Evolutionary conservation across 495 filamentous ascomycete genomes (phyloP), one percentile per base, ranked within the genome.

Genomic region (Mycothermus thermophilus): DNA sequence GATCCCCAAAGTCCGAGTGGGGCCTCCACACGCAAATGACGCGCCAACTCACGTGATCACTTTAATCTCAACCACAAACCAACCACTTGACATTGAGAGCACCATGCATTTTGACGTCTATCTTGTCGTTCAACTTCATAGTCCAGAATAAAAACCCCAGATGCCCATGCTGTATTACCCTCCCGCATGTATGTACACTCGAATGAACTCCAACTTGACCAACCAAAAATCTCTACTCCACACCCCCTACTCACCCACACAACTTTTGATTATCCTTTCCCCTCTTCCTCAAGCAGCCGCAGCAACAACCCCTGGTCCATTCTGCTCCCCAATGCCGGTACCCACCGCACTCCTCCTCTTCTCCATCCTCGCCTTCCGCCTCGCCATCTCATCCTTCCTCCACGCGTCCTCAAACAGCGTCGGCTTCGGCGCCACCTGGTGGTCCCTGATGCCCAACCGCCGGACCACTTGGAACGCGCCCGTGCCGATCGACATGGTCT

Each of bases 401-500:
- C 79, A 87, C 3, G 60, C 61, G 41, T 84, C 77, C 55, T 94
- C 87, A 55, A 95, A 94, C 27, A 75, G 50, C 1, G 79, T 77
- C 44, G 70, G 69, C 51, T 75, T 75, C 19, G 60, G 58, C 22
- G 57, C 63, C n/a, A 83, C 62, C 47, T 80, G 70, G 16, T 71
- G 66, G 30, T 74, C 66, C 35, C 63, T 63, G 35, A 93, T 64
- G 43, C 75, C 76, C 46, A 97, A 54, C 41, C 71, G 64, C 37
- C 85, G 67, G 14, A 93, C 77, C 11, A 95, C 78, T 53, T 88
- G 75, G 69, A 94, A 84, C 6, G 85, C 81, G 2, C 90, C 90
- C 0, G 90, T 97, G 3, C 90, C 90, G 26, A 95, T 67, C 19
- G 70, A 72, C 67, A 96, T 83, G 21, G 74, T 82, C 69, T 94